These are phyloP conservation scores for Sarocladium brachiariae DNA, from an alignment of 2,329 filamentous ascomycete species.

Conservation along the genomic window DNA sequence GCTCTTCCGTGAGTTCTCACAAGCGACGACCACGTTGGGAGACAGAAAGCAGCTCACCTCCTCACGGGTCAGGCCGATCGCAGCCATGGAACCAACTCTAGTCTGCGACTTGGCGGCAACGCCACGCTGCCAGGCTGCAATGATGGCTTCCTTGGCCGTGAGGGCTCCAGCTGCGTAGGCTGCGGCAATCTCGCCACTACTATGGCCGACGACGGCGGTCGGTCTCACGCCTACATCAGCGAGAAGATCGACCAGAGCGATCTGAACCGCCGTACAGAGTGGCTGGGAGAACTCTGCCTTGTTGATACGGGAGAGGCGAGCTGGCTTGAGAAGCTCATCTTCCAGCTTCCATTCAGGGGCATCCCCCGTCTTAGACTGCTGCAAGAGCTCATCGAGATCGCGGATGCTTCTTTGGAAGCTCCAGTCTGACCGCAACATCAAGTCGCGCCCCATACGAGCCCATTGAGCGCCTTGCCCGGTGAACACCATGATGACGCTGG, in stretches of 20 bases:
- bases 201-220: conserved; percentile 35
- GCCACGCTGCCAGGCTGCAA: conserved; percentile 33
- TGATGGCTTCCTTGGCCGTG: conserved; percentile 31
- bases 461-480: conserved; percentile 31
- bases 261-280: conserved; percentile 38
- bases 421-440: conserved; percentile 9
- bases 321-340: too few relatives aligned
- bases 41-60: conserved; percentile 33
- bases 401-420: too few relatives aligned
- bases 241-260: conserved; percentile 38
- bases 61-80: conserved; percentile 5
- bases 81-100: too few relatives aligned
- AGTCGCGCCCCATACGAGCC: conserved; percentile 21
- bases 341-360: too few relatives aligned
- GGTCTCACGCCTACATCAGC: conserved; percentile 34
- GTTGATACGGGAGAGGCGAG: conserved; percentile 10
- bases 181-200: conserved; percentile 41
- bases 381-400: too few relatives aligned
- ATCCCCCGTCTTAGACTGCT: not conserved
- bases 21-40: conserved; percentile 27
- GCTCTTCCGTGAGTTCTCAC: conserved; percentile 28
- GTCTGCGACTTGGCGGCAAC: conserved; percentile 11
- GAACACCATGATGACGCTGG: conserved; percentile 20
- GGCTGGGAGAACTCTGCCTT: conserved; percentile 38
- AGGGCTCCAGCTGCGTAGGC: conserved; percentile 35